A percentile compares a stretch with the other conserved stretches of the same genome.
These are phyloP conservation scores for Xylaria hypoxylon DNA, from an alignment of 2,329 filamentous ascomycete genomes.

Conservation along the genomic window DNA sequence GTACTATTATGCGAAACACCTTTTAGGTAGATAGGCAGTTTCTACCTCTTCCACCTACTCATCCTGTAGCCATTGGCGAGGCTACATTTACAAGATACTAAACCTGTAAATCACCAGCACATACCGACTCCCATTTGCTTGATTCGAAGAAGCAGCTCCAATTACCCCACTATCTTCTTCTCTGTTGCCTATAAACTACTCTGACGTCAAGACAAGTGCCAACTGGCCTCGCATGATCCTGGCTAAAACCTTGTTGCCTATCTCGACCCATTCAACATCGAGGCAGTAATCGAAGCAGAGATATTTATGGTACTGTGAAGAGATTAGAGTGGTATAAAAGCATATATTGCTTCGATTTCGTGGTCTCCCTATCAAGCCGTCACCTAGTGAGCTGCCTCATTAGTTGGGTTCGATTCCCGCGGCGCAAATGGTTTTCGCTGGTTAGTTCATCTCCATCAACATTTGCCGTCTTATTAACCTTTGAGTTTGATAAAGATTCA, in stretches of 20 bases:
- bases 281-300: constrained; percentile 16
- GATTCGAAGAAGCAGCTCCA: constrained; percentile 5
- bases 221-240: constrained; percentile 1
- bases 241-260: not conserved
- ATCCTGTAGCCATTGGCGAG: too few species aligned
- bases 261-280: not conserved
- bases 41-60: not conserved
- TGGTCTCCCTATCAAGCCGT: not conserved
- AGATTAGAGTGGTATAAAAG: not conserved
- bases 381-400: too few species aligned
- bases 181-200: not conserved
- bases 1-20: not conserved
- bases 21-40: not conserved
- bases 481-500: not conserved
- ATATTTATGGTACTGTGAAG: not conserved
- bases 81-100: constrained; percentile 1
- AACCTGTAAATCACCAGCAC: not conserved
- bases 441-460: too few species aligned
- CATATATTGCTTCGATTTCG: not conserved
- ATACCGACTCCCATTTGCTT: not conserved
- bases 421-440: too few species aligned
- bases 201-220: constrained; percentile 27
- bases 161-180: constrained; percentile 8
- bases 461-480: constrained; percentile 6
- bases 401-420: too few species aligned